Conservation (phyloP, 257 asterid genomes). For the Nicotiana otophora region DNA sequence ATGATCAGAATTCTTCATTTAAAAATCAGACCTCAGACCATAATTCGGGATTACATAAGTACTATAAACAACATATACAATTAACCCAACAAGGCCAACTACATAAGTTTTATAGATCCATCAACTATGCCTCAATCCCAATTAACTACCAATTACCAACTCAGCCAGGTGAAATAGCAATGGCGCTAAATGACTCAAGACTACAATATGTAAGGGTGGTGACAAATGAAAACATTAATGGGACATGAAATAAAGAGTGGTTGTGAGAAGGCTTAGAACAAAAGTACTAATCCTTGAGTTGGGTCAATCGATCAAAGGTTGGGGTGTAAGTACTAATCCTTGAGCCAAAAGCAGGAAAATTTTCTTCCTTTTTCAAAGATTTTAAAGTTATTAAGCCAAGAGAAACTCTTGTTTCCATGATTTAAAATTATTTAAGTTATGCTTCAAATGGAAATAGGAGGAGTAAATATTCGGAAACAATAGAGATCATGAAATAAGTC, state of each 20-base stretch:
- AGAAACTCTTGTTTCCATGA: not conserved
- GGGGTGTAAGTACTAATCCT: slow-evolving; percentile 19
- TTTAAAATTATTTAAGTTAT: not conserved
- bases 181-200: slow-evolving; percentile 22
- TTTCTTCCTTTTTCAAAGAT: not conserved
- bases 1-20: not conserved
- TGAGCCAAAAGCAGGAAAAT: slow-evolving; percentile 7
- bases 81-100: not conserved
- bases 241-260: not conserved
- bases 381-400: not conserved
- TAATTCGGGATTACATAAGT: not conserved
- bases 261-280: slow-evolving; percentile 19
- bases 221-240: not conserved
- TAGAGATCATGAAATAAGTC: not conserved
- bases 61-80: not conserved
- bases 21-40: not conserved
- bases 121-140: not conserved
- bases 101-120: not conserved
- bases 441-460: not conserved
- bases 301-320: slow-evolving; percentile 15
- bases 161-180: slow-evolving; percentile 25
- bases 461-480: not conserved
- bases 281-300: slow-evolving; percentile 5
- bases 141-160: not conserved
- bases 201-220: slow-evolving; percentile 22